A percentile compares a stretch with the other conserved stretches of the same genome.
phyloP scores from a whole-genome alignment of 257 asterid species.

The Nicotiana sylvestris region DNA sequence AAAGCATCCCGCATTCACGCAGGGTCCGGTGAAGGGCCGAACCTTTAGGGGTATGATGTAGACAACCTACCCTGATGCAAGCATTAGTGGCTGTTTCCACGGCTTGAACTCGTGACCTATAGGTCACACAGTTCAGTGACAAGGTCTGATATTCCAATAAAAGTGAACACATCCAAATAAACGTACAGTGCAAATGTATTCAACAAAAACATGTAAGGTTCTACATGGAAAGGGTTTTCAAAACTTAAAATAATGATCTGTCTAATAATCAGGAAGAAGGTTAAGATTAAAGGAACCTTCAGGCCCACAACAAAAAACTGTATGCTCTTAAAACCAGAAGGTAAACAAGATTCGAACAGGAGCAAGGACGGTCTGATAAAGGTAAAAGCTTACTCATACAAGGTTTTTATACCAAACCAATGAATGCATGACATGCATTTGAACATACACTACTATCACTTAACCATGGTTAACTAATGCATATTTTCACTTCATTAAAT shows the following conservation, averaged over 20 bases:
- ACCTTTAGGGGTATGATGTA: too few species aligned
- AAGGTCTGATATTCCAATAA: not conserved
- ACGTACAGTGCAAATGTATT: not conserved
- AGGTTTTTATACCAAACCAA: too few species aligned
- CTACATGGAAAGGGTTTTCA: not conserved
- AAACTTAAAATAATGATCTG: not conserved
- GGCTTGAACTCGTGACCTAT: too few species aligned
- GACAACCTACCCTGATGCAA: too few species aligned
- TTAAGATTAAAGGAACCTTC: not conserved
- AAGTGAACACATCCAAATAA: not conserved
- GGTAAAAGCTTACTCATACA: too few species aligned
- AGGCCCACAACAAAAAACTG: not conserved
- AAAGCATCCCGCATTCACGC: too few species aligned
- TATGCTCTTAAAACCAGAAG: not conserved
- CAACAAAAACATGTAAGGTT: not conserved
- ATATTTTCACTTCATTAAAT: too few species aligned
- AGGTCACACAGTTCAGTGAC: not conserved
- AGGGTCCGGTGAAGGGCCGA: too few species aligned
- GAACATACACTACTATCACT: too few species aligned
- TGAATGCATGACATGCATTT: too few species aligned
- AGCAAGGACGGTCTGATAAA: not conserved
- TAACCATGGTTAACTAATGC: too few species aligned
- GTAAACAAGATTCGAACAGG: not conserved
- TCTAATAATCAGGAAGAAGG: not conserved
- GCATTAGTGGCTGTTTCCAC: too few species aligned